Evolutionary conservation across 1,139 yeast species (phyloP).

Genomic region (Hansenula lynferdii): DNA sequence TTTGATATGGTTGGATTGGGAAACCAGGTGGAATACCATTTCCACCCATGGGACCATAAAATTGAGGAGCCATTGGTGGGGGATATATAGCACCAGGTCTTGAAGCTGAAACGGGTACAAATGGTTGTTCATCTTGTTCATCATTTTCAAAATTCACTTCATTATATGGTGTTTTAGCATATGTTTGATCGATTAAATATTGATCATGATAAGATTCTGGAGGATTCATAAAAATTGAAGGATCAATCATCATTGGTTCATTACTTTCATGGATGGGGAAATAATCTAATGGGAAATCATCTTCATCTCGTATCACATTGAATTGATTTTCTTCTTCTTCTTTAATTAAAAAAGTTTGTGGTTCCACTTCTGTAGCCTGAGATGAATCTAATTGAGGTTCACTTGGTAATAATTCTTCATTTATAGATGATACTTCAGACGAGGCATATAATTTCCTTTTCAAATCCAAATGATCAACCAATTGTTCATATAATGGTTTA

Average conservation of each 20-base stretch:
- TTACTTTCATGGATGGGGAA: constrained; percentile 28
- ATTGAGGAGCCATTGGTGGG: constrained; percentile 6
- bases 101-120: constrained; percentile 13
- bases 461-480: constrained; percentile 39
- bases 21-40: too few species aligned
- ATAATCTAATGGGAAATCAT: constrained; percentile 69
- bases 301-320: constrained; percentile 33
- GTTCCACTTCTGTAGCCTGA: not conserved
- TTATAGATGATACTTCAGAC: not conserved
- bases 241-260: constrained; percentile 25
- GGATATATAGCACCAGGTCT: constrained; percentile 5
- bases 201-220: constrained; percentile 37
- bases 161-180: constrained; percentile 29
- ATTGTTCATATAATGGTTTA: constrained; percentile 41
- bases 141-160: constrained; percentile 15
- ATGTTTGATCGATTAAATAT: constrained; percentile 44
- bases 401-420: not conserved
- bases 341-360: constrained; percentile 15
- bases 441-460: constrained; percentile 22
- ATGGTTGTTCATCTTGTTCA: constrained; percentile 3
- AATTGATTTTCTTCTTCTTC: constrained; percentile 18
- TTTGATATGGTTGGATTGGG: constrained; percentile 20
- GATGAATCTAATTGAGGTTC: not conserved
- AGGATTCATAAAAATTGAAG: constrained; percentile 20
- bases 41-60: constrained; percentile 1